Evolutionary conservation across 345 rosid species (phyloP).

Genomic region (Heritiera fomes): DNA sequence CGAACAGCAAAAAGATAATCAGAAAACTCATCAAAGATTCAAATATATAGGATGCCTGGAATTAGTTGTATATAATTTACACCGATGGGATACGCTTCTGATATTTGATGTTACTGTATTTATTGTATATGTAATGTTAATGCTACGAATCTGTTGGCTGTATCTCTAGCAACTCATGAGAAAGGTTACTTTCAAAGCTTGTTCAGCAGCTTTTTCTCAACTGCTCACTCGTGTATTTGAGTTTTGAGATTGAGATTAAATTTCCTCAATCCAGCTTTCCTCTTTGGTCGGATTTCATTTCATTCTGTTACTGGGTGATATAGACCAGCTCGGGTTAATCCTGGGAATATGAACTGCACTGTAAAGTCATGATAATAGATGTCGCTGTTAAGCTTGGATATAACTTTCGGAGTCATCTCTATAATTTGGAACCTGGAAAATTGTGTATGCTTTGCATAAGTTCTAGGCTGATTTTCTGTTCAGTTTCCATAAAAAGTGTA

Average conservation of each 20-base stretch:
- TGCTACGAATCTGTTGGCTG: neutral
- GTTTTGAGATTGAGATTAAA: neutral
- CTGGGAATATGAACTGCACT: neutral
- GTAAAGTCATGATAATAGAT: neutral
- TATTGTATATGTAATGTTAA: neutral
- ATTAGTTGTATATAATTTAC: constrained; percentile 14
- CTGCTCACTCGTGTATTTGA: neutral
- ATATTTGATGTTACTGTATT: neutral
- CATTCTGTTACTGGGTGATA: no score
- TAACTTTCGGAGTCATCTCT: neutral
- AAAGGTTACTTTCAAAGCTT: neutral
- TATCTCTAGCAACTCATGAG: neutral
- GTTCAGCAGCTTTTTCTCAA: neutral
- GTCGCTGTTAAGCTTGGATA: neutral
- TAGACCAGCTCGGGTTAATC: neutral
- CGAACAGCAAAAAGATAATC: neutral
- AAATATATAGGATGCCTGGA: constrained; percentile 9
- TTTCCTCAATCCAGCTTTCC: no score
- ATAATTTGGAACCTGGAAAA: neutral
- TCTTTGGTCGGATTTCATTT: neutral
- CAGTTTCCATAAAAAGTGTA: neutral
- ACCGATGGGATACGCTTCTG: neutral
- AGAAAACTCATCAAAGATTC: neutral
- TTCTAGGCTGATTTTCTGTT: neutral
- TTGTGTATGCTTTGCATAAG: neutral